Base-by-base conservation (phyloP, 1,139 yeast genomes). In the Ogataea hybrid region DNA sequence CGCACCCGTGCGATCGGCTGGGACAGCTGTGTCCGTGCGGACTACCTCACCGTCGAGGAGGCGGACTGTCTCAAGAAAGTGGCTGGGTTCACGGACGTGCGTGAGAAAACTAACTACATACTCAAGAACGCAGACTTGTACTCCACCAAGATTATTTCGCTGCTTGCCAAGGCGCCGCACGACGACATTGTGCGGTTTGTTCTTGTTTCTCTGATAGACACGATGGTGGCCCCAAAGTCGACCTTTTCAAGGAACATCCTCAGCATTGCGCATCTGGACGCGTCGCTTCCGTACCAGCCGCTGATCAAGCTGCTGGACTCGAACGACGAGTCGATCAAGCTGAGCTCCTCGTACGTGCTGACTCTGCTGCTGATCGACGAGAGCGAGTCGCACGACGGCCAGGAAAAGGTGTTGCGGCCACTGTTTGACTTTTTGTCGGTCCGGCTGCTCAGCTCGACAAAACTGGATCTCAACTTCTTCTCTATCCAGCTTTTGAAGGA, bases 1-100 rank as follows among this genome's bases (percentile, higher is more conserved):
- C 75, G 94, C 55, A 84, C 86, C 48, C 77, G 95, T 52, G 84
- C 94, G 27, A 79, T 90, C 47, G 95, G 96, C 20, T 90, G 97
- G 97, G 95, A 86, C 59, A 95, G 95, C 7, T 80, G 84, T 56
- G 81, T 87, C 15, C 75, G 96, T 48, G 83, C 94, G 10, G 81
- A 79, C 37, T 77, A 82, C 37, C 71, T 90, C 34, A 66, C 80
- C 16, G 73, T 73, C 41, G 81, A 77, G 47, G 89, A 85, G 58
- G 88, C 88, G 14, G 73, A 75, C 48, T 69, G 75, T 39, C 70
- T 87, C 58, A 82, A 81, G 61, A 70, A 75, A 33, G 71, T 86
- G 53, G 50, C 52, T 9, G 94, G 84, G 58, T 78, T 63, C 42
- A 52, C 61, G 22, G 64, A 63, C 30, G 71, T 57, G 59, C 70